Evolutionary conservation across 257 asterid species (phyloP), one percentile per base, ranked within the genome.

Genomic region (Nicotiana obtusifolia): DNA sequence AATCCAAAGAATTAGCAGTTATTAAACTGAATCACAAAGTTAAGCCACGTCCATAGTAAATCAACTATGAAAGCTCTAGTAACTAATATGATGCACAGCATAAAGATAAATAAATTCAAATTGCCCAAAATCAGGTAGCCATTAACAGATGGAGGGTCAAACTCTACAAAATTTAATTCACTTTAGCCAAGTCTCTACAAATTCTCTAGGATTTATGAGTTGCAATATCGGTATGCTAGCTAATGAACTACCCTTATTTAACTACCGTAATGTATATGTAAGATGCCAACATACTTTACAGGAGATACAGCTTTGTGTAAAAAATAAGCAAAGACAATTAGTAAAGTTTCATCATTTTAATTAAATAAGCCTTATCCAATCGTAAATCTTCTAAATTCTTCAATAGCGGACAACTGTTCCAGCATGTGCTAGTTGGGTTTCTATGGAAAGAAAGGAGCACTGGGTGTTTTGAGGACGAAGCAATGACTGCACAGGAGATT

Each of bases 1-100:
- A 84, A 87, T 78, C 84, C 82, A 84, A 66, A 59, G 52, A 30
- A 80, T 44, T 56, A 64, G 64, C 13, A 77, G 71, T 75, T 26
- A 52, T 16, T 47, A 75, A 75, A 47, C 64, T 75, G 71, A 78
- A 65, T 64, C 41, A 47, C 41, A 47, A 73, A 73, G 22, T 71
- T 71, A 35, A 1, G 2, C 24, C 61, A 26, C 9, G 4, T 75
- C 24, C 80, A 73, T 75, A 75, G 62, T 2, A 52, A 75, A 20
- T 26, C 53, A 75, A 75, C 24, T 49, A 52, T 26, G 80, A 49
- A 24, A 75, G 28, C 44, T 75, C 64, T 1, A 49, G 80, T 15
- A 52, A 75, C 26, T 75, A 24, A 49, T 52, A 75, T 0, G 54
- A 44, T 49, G 17, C 41, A 75, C 44, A 15, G 62, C 37, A 47